Evolutionary conservation across 2,329 filamentous ascomycete genomes (phyloP), one percentile per base, ranked within the genome.

Genomic region (Aschersonia sp.): DNA sequence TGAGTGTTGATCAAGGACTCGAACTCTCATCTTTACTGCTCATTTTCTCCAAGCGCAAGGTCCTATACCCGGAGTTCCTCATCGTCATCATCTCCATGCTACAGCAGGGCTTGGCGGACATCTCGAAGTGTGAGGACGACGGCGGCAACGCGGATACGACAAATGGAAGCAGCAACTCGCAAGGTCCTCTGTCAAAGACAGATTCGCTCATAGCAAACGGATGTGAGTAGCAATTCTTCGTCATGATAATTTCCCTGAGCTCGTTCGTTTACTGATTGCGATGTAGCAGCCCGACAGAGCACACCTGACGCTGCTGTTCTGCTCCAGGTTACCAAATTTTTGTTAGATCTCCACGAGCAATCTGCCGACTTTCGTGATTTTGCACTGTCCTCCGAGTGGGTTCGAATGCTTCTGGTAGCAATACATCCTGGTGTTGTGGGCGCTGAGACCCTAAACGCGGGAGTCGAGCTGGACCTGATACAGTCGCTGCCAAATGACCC

Each of bases 351-450:
- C 9, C 87, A 96, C 54, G 67, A 72, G n/a, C 79, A 81, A 40
- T 96, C 87, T 4, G 63, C 71, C 2, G 75, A 76, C 30, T 97
- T 97, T 61, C 77, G 85, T 49, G 88, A 96, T 43, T 96, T 94
- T 62, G 78, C 87, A 0, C 66, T 83, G 9, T 76, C 75, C 1
- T 94, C 89, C 0, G 83, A 85, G 43, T 97, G 95, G 63, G 70
- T 90, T 1, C 81, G 90, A 51, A 72, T 87, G 44, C 68, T 98
- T 4, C 71, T 96, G 1, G 78, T 79, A 37, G 82, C 87, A 10
- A 69, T 97, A 2, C 98, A 92, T 59, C 89, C 92, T 2, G 79
- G 92, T 14, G 76, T 96, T 45, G 88, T 95, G 30, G 90, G 87
- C 55, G 82, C 86, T 10, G 87, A 96, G 63, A 75, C 81, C 29